These are phyloP conservation scores for Abortiporus biennis DNA, from an alignment of 1,284 basidiomycete species.

Conservation along the genomic window DNA sequence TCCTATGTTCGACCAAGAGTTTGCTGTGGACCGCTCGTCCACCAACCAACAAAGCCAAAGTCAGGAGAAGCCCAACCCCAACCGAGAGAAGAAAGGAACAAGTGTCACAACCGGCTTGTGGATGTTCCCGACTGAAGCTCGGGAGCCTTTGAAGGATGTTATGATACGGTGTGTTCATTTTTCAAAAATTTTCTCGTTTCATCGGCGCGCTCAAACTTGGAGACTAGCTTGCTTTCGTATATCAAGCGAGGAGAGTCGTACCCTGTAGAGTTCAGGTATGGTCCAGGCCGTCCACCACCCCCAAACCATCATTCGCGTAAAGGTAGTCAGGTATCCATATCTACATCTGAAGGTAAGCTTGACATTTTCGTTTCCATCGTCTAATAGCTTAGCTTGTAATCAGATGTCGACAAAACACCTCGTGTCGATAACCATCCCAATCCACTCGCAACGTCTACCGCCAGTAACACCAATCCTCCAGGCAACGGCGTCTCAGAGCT, in stretches of 20 bases:
- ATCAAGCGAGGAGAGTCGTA: constrained; percentile 59
- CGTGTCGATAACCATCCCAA: not conserved
- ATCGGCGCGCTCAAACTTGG: too few species aligned
- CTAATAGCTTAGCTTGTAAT: not conserved
- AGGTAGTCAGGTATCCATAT: not conserved
- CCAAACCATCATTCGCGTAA: constrained; percentile 27
- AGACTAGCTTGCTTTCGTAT: constrained; percentile 51
- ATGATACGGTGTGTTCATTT: constrained; percentile 45
- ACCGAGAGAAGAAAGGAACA: constrained; percentile 44
- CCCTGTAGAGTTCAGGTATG: constrained; percentile 63
- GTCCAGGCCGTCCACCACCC: constrained; percentile 56
- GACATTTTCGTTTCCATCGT: too few species aligned
- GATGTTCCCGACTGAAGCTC: constrained; percentile 68
- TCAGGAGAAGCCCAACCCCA: constrained; percentile 10
- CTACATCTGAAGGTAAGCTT: constrained; percentile 4
- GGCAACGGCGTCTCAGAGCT: constrained; percentile 37
- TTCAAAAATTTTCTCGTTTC: not conserved
- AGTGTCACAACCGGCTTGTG: constrained; percentile 69
- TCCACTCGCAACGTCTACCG: too few species aligned
- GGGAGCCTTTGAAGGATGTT: constrained; percentile 65
- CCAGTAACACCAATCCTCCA: constrained; percentile 11
- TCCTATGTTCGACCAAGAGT: constrained; percentile 20
- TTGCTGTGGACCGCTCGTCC: constrained; percentile 16
- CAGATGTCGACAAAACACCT: not conserved
- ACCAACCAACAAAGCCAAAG: constrained; percentile 12